Base-by-base conservation (phyloP, 2,329 filamentous ascomycete genomes). In the Fusarium sublunatum region DNA sequence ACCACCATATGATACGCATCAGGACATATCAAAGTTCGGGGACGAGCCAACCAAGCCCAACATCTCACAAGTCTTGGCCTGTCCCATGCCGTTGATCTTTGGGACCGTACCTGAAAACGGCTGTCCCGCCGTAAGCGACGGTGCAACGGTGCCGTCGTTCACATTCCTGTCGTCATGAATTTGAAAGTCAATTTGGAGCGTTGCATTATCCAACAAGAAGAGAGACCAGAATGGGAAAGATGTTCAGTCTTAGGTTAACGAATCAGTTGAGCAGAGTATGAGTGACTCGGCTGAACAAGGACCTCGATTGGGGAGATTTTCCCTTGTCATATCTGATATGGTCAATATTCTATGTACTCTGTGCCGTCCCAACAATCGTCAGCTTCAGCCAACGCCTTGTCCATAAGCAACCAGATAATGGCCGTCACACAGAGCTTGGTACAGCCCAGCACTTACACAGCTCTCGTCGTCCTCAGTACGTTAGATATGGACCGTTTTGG, bases 91-190 rank as follows among this genome's bases (percentile, higher is more conserved):
- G 40, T 56, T 49, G 55, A 34, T 34, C 29, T 49, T 48, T 24
- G 45, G 55, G 47, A 41, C 57, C 26, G 57, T 53, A 42, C 57
- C 51, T 51, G 53, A 51, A 65, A 67, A 65, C 56, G 49, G 55
- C 47, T 61, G 38, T 64, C 34, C 68, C 68, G 68, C 68, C 64
- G 68, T 70, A 70, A 70, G 68, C 68, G 68, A 70, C 64, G 52
- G 65, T 67, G 53, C 31, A 39, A 31, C 47, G 42, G 28, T 55
- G 48, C 41, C 41, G 19, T 19, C 19, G 19, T 25, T 41, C 42
- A 53, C 48, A 63, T 39, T 44, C 56, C 47, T 57, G 61, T 58
- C 55, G 63, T 69, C 67, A 70, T 67, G 52, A 59, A 55, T 29
- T 50, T 53, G 40, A 62, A 60, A 61, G 42, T 49, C 32, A 36